These are phyloP conservation scores for Psilocybe subaeruginosa DNA, from an alignment of 768 basidiomycete genomes.

Conservation along the genomic window DNA sequence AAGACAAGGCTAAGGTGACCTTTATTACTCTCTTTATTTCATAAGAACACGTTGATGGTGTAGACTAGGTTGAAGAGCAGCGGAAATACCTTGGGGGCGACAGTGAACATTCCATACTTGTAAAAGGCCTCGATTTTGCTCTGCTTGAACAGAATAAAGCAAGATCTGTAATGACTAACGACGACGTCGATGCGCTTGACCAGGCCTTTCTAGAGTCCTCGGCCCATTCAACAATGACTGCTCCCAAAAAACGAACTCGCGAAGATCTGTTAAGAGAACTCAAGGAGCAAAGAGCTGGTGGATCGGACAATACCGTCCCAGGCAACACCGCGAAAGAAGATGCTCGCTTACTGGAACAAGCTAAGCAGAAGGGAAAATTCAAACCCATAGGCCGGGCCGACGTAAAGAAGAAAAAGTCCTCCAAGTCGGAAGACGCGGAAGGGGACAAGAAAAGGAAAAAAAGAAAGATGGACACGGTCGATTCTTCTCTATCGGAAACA, in stretches of 20 bases:
- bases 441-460: slow-evolving; percentile 67
- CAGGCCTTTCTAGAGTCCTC: slow-evolving; percentile 61
- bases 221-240: slow-evolving; percentile 17
- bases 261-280: slow-evolving; percentile 75
- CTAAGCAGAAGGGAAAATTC: slow-evolving; percentile 54
- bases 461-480: slow-evolving; percentile 25
- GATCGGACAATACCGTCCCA: slow-evolving; percentile 24
- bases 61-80: slow-evolving; percentile 68
- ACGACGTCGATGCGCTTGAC: slow-evolving; percentile 84
- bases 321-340: slow-evolving; percentile 32
- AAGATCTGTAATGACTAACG: slow-evolving; percentile 53
- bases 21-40: slow-evolving; percentile 1
- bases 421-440: slow-evolving; percentile 35
- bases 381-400: slow-evolving; percentile 71
- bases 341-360: slow-evolving; percentile 38
- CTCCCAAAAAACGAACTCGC: slow-evolving; percentile 71
- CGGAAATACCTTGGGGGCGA: slow-evolving; percentile 84
- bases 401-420: slow-evolving; percentile 54
- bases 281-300: slow-evolving; percentile 60
- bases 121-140: slow-evolving; percentile 89
- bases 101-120: slow-evolving; percentile 81
- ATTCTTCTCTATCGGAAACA: slow-evolving; percentile 1
- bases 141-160: slow-evolving; percentile 86
- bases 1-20: slow-evolving; percentile 59
- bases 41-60: neutral